A percentile compares a stretch with the other conserved stretches of the same genome.
Evolutionary conservation across 225 moss, liverwort and hornwort genomes (phyloP).

Genomic region (Bryum argenteum): DNA sequence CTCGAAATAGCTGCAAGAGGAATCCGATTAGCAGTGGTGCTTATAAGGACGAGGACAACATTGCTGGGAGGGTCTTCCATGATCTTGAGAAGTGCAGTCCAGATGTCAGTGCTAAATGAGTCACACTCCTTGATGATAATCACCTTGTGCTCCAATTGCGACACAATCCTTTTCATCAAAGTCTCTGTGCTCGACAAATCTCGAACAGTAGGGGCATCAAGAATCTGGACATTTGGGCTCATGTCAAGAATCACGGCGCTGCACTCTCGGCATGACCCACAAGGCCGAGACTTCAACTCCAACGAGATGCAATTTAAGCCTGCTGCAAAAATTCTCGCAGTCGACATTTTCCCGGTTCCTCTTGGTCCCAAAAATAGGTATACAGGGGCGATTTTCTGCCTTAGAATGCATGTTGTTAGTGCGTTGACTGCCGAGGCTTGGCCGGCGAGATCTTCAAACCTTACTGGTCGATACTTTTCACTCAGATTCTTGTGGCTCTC

Average conservation of each 20-base stretch:
- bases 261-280: slow-evolving; percentile 68
- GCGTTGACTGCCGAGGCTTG: slow-evolving; percentile 68
- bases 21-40: slow-evolving; percentile 63
- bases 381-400: slow-evolving; percentile 61
- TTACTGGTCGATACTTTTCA: slow-evolving; percentile 69
- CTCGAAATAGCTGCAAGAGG: slow-evolving; percentile 70
- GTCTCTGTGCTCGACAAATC: slow-evolving; percentile 58
- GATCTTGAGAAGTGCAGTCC: slow-evolving; percentile 69
- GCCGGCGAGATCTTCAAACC: slow-evolving; percentile 66
- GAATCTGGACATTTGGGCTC: slow-evolving; percentile 53
- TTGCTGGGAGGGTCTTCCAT: slow-evolving; percentile 71
- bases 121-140: slow-evolving; percentile 79
- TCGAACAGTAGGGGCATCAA: slow-evolving; percentile 56
- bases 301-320: slow-evolving; percentile 62
- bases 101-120: slow-evolving; percentile 58
- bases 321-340: slow-evolving; percentile 70
- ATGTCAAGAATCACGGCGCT: slow-evolving; percentile 27
- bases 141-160: slow-evolving; percentile 56
- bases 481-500: slow-evolving; percentile 55
- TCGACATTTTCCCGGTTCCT: slow-evolving; percentile 72
- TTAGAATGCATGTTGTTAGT: slow-evolving; percentile 50
- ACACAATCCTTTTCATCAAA: slow-evolving; percentile 46
- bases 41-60: slow-evolving; percentile 70
- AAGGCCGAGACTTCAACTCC: slow-evolving; percentile 49
- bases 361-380: slow-evolving; percentile 81